phyloP scores from a whole-genome alignment of 2,329 filamentous ascomycete species.

The Arachnomyces sp. region DNA sequence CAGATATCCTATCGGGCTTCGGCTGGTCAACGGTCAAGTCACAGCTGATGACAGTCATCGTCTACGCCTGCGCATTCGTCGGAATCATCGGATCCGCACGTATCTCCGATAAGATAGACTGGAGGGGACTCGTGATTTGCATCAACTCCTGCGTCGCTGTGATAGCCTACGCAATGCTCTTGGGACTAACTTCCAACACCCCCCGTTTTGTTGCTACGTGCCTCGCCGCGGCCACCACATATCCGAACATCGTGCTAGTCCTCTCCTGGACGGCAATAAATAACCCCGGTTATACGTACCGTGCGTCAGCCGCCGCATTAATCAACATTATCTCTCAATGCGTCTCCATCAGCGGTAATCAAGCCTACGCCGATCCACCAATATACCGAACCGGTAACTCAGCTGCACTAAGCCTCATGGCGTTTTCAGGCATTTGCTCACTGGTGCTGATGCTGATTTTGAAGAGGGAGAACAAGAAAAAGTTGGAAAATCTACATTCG shows the following conservation, averaged over 20 bases:
- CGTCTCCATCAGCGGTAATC: slow-evolving; percentile 8
- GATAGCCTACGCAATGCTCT: slow-evolving; percentile 6
- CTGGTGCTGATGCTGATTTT: slow-evolving; percentile 1
- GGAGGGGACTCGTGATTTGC: slow-evolving; percentile 3
- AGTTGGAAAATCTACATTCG: slow-evolving; percentile 1
- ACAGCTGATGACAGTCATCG: slow-evolving; percentile 12
- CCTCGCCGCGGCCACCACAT: slow-evolving; percentile 6
- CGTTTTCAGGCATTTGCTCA: not conserved
- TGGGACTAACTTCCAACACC: slow-evolving; percentile 5
- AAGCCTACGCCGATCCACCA: slow-evolving; percentile 11
- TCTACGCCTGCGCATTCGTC: slow-evolving; percentile 10
- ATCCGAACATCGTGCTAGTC: slow-evolving; percentile 8
- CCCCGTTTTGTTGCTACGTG: slow-evolving; percentile 9
- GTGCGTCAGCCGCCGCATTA: slow-evolving; percentile 8
- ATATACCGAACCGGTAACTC: slow-evolving; percentile 8
- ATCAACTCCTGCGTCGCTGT: slow-evolving; percentile 4
- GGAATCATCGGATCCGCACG: slow-evolving; percentile 8
- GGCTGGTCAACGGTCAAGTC: slow-evolving; percentile 9
- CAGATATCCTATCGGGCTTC: slow-evolving; percentile 9
- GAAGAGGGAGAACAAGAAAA: slow-evolving; percentile 8
- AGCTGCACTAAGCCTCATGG: slow-evolving; percentile 5
- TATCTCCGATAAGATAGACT: slow-evolving; percentile 7
- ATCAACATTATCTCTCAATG: slow-evolving; percentile 9
- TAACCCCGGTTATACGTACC: slow-evolving; percentile 11
- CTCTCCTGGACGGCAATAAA: slow-evolving; percentile 12